Conservation (phyloP, 2,329 filamentous ascomycete species). For the Fusarium sp. region DNA sequence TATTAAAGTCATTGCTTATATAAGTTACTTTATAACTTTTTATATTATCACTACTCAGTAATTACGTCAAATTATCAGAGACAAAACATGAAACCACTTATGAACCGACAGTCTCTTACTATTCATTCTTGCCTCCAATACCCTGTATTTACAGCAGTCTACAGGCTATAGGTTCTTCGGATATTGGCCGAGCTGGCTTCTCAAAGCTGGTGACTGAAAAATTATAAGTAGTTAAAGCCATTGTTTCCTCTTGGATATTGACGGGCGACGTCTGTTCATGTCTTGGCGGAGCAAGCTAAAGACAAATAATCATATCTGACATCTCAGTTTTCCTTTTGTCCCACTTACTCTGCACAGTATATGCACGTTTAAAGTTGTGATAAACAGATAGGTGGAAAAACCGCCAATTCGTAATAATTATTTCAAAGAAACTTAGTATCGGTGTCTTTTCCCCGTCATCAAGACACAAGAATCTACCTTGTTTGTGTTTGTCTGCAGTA, state of each 20-base stretch:
- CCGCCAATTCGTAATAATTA: neutral
- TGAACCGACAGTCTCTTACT: too few species aligned
- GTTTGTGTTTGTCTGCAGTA: neutral
- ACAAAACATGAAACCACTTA: too few species aligned
- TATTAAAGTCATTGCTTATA: neutral
- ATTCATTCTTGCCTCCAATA: too few species aligned
- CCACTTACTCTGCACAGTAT: neutral
- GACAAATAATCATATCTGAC: accelerated
- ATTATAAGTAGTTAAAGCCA: too few species aligned
- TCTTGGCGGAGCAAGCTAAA: neutral
- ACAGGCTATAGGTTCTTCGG: neutral
- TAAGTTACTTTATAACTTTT: neutral
- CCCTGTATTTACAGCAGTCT: too few species aligned
- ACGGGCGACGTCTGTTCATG: neutral
- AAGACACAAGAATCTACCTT: neutral
- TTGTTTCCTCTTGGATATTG: accelerated
- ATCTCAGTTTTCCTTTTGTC: neutral
- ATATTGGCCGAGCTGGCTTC: neutral
- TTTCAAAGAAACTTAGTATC: neutral
- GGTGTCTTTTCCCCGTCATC: neutral
- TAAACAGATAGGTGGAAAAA: neutral
- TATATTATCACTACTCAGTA: too few species aligned
- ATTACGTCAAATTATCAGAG: too few species aligned
- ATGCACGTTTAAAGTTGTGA: neutral
- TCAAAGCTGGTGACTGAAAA: accelerated